Evolutionary conservation across 169 alveolate species (phyloP).

Genomic region (Cryptosporidium andersoni): DNA sequence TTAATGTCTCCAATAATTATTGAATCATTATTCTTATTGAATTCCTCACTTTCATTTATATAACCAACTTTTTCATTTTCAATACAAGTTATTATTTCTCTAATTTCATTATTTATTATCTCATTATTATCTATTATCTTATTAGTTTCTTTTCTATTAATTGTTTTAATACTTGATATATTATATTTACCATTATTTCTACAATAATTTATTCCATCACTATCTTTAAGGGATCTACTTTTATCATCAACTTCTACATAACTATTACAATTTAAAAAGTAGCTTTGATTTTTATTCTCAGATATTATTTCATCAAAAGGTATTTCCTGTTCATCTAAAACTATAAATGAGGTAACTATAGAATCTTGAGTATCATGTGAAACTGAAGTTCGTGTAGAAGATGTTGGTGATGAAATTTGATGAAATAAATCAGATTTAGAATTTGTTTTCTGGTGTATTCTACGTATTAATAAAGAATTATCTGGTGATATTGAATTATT

Average conservation of each 20-base stretch:
- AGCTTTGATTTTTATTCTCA: neutral
- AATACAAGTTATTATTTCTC: neutral
- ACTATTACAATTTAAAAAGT: neutral
- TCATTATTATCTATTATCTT: neutral
- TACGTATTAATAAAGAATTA: too few relatives aligned
- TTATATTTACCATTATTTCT: neutral
- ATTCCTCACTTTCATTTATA: neutral
- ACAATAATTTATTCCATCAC: neutral
- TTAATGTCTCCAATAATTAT: neutral
- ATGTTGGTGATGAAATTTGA: conserved; percentile 9
- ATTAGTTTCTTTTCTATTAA: neutral
- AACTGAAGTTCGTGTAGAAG: conserved; percentile 30
- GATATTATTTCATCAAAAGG: neutral
- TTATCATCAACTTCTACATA: neutral
- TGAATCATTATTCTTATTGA: neutral
- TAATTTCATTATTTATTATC: neutral
- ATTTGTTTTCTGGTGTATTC: too few relatives aligned
- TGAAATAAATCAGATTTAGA: conserved; percentile 13
- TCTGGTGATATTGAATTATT: too few relatives aligned
- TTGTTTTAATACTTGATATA: neutral
- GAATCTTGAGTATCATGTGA: conserved; percentile 53
- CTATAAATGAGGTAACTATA: conserved; percentile 2
- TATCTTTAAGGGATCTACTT: neutral
- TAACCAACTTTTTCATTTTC: neutral
- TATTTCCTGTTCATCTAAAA: neutral